phyloP scores from a whole-genome alignment of 108 stramenopile genomes.

The Chaetoceros tenuissimus region DNA sequence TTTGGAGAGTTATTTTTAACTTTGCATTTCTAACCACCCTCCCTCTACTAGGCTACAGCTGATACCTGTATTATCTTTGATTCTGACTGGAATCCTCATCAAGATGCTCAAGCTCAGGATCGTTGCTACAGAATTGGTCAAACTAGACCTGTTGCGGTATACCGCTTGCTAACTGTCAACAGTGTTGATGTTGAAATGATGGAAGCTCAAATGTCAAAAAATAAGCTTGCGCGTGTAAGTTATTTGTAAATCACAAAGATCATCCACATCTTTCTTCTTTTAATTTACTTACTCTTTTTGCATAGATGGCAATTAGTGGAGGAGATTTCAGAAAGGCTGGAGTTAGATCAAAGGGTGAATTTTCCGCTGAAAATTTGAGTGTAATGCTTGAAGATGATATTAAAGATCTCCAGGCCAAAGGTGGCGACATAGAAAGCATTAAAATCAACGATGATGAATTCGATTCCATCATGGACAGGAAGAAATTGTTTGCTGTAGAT shows the following conservation, averaged over 20 bases:
- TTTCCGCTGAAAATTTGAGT: constrained; percentile 60
- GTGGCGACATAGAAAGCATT: constrained; percentile 60
- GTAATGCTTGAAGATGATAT: constrained; percentile 83
- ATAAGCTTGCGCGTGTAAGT: constrained; percentile 93
- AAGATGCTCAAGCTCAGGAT: constrained; percentile 90
- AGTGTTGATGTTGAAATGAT: constrained; percentile 99
- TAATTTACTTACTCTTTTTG: too few species aligned
- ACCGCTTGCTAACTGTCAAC: constrained; percentile 88
- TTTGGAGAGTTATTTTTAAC: too few species aligned
- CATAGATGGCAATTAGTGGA: constrained; percentile 93
- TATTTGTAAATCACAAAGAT: too few species aligned
- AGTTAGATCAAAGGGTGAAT: constrained; percentile 55
- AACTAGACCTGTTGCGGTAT: constrained; percentile 88
- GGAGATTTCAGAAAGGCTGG: constrained; percentile 95
- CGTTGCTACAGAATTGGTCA: constrained; percentile 93
- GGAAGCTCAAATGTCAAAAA: constrained; percentile 91
- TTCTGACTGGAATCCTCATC: constrained; percentile 97
- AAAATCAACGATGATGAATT: constrained; percentile 84
- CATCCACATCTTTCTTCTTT: too few species aligned
- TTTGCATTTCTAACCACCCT: constrained; percentile 9
- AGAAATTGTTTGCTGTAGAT: constrained; percentile 63
- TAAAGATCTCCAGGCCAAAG: constrained; percentile 70
- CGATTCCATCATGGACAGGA: constrained; percentile 78
- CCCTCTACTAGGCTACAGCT: constrained; percentile 49
- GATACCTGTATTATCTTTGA: constrained; percentile 99